A percentile compares a stretch with the other conserved stretches of the same genome.
phyloP scores from a whole-genome alignment of 2,329 filamentous ascomycete genomes.

The Pseudonectria buxi region DNA sequence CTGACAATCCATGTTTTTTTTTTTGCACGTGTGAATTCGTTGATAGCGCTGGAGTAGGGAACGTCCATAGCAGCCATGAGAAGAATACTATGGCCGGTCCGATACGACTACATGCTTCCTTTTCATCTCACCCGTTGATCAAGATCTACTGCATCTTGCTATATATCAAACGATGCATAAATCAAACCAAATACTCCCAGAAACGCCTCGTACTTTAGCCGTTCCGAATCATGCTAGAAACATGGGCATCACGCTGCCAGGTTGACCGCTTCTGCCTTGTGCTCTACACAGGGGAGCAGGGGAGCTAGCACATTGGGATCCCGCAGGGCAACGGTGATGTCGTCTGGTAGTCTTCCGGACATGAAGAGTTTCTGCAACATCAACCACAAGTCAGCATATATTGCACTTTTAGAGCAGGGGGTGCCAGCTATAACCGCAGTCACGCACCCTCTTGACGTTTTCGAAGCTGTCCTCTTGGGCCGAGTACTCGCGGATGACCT shows the following conservation, averaged over 20 bases:
- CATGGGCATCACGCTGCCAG: constrained; percentile 6
- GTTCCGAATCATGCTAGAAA: background rate
- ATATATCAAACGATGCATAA: too few relatives aligned
- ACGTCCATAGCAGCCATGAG: too few relatives aligned
- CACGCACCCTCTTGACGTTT: constrained; percentile 62
- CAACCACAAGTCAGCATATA: background rate
- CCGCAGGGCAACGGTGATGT: constrained; percentile 67
- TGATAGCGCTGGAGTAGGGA: too few relatives aligned
- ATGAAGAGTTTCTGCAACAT: constrained; percentile 38
- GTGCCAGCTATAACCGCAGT: background rate
- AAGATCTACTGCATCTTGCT: too few relatives aligned
- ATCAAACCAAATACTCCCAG: too few relatives aligned
- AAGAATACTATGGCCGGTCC: too few relatives aligned
- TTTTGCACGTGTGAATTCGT: too few relatives aligned
- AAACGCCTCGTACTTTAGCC: too few relatives aligned
- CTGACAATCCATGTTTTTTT: too few relatives aligned
- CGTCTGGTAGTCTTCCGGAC: constrained; percentile 54
- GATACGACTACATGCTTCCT: too few relatives aligned
- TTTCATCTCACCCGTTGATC: too few relatives aligned
- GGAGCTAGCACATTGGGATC: constrained; percentile 72
- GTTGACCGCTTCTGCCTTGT: constrained; percentile 48
- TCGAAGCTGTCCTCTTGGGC: constrained; percentile 79
- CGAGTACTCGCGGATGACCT: constrained; percentile 84
- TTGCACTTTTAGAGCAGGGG: background rate
- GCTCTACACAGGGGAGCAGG: constrained; percentile 64